Conservation (phyloP, 1,139 yeast species). For the Geotrichum reessii region DNA sequence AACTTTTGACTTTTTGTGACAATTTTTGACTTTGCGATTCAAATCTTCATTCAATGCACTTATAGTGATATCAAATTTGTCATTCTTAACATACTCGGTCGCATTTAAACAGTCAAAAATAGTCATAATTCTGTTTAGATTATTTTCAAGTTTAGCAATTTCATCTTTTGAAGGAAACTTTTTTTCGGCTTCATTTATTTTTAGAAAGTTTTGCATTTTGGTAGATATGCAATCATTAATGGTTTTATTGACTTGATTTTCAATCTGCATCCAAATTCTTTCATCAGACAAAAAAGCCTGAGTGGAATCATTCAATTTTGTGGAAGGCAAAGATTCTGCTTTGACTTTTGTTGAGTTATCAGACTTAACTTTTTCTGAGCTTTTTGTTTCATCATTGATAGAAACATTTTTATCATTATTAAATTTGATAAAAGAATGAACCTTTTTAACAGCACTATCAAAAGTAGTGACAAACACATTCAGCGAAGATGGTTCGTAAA, state of each 20-base stretch:
- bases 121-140: neutral
- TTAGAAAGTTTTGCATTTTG: neutral
- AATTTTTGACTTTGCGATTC: neutral
- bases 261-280: neutral
- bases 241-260: neutral
- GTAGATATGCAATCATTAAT: neutral
- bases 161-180: neutral
- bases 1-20: neutral
- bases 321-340: neutral
- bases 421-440: neutral
- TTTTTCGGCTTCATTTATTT: neutral
- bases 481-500: neutral
- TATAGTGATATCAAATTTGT: neutral
- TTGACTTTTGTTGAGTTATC: neutral
- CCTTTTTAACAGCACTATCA: neutral
- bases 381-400: neutral
- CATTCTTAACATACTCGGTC: neutral
- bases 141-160: neutral
- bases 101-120: neutral
- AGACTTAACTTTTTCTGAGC: neutral
- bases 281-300: neutral
- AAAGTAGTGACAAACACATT: neutral
- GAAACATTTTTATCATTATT: neutral
- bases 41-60: neutral
- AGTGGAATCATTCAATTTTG: neutral